These are phyloP conservation scores for Reticulascus tulasneorum DNA, from an alignment of 2,329 filamentous ascomycete genomes.

Conservation along the genomic window DNA sequence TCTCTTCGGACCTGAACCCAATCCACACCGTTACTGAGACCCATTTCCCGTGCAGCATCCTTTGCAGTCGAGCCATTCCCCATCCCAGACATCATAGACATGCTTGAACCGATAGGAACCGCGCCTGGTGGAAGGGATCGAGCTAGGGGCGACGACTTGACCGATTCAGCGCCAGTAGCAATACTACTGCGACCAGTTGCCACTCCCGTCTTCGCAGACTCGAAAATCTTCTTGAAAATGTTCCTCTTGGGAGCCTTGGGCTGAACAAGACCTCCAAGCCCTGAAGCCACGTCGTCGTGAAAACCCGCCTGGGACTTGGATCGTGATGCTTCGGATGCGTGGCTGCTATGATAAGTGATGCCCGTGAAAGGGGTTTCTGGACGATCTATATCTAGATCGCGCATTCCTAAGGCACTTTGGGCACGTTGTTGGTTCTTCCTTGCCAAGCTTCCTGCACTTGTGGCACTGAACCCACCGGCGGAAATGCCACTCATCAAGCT, in stretches of 20 bases:
- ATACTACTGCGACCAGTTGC: slow-evolving; percentile 86
- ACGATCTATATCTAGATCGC: slow-evolving; percentile 51
- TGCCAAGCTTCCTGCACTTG: slow-evolving; percentile 89
- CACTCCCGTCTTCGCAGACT: slow-evolving; percentile 89
- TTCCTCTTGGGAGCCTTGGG: slow-evolving; percentile 80
- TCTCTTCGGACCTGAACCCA: slow-evolving; percentile 98
- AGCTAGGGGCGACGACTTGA: slow-evolving; percentile 38
- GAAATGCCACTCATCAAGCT: slow-evolving; percentile 94
- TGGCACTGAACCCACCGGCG: slow-evolving; percentile 86
- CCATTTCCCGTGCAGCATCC: slow-evolving; percentile 66
- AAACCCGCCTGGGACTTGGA: slow-evolving; percentile 65
- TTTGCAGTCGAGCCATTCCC: slow-evolving; percentile 33
- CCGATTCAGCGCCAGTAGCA: slow-evolving; percentile 50
- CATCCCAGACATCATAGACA: slow-evolving; percentile 24
- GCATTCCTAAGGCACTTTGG: slow-evolving; percentile 61
- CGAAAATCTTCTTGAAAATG: slow-evolving; percentile 93
- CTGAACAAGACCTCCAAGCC: slow-evolving; percentile 72
- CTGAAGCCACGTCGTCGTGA: slow-evolving; percentile 60
- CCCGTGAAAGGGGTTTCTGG: slow-evolving; percentile 67
- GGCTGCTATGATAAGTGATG: slow-evolving; percentile 87
- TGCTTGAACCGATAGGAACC: slow-evolving; percentile 42
- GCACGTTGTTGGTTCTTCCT: slow-evolving; percentile 64
- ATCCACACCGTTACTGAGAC: slow-evolving; percentile 61
- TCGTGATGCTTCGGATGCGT: slow-evolving; percentile 60
- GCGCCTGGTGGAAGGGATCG: slow-evolving; percentile 35